Base-by-base conservation (phyloP, 73 alveolate genomes). In the Paramecium sexaurelia region DNA sequence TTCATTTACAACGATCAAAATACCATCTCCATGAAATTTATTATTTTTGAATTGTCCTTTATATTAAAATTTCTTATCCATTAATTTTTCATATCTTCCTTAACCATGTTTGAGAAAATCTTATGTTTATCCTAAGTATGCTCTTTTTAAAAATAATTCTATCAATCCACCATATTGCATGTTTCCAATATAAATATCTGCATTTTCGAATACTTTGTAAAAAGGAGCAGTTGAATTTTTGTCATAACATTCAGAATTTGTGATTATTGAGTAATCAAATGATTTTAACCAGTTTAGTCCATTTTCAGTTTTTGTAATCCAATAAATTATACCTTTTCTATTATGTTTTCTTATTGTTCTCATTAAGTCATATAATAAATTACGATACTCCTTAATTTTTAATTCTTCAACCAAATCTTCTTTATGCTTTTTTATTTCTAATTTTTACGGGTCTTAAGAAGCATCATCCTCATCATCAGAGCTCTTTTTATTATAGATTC, bases 31-130 rank as follows among this genome's bases (percentile, higher is more conserved):
- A 40, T 61, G 90, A 29, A 41, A 55, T 33, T 67, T 68, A 88
- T 88, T 82, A 69, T 88, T 27, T 20, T 41, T 37, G 55, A 88
- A 88, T 61, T 88, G 47, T 20, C 94, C 94, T 75, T 88, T 82
- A 71, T 56, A 88, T 55, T 88, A 47, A 68, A 56, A 88, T 22
- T 22, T 29, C 55, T 78, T 37, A 78, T 78, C 90, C n/a, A 19
- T 22, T 10, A 78, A 22, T 5, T 61, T 78, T 45, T 78, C 90
- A 78, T 78, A 78, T 78, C 55, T 78, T 29, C 90, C 90, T 43
- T 78, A 56, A 19, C 86, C 86, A 29, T 78, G 55, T 22, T 27
- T 3, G 1, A 24, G 32, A 13, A 40, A 41, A 17, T 78, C 33
- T 24, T 78, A 9, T 3, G 24, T 29, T 78, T 78, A 41, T 15